Conservation (phyloP, 192 early-diverging fungal species). For the Dispira parvispora region DNA sequence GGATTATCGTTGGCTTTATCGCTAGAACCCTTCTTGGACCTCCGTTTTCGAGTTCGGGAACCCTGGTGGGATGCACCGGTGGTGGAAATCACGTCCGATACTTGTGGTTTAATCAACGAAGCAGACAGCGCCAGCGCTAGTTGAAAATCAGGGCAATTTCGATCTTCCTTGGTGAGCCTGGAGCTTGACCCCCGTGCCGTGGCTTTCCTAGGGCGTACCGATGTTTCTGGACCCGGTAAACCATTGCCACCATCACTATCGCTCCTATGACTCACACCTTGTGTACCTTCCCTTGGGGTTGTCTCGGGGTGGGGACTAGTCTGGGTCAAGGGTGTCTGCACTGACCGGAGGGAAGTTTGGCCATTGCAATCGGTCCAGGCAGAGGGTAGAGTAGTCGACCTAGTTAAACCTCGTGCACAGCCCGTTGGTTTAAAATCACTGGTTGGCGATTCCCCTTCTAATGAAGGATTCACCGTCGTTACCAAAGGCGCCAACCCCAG, state of each 20-base stretch:
- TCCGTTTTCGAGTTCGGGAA: no score
- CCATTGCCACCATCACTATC: neutral
- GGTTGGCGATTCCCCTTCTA: neutral
- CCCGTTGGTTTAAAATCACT: neutral
- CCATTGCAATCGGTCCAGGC: neutral
- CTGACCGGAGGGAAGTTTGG: neutral
- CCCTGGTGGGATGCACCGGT: no score
- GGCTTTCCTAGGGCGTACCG: neutral
- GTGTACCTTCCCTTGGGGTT: neutral
- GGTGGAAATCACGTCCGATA: no score
- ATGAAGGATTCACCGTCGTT: neutral
- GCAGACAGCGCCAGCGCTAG: neutral
- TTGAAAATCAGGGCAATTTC: neutral
- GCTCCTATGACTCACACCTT: neutral
- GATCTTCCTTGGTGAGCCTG: neutral
- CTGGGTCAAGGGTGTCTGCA: neutral
- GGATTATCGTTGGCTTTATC: no score
- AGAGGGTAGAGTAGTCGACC: neutral
- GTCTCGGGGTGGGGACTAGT: neutral
- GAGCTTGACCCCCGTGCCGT: neutral
- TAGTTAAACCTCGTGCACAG: neutral
- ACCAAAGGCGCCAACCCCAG: neutral
- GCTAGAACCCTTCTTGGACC: no score
- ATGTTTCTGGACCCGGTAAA: neutral
- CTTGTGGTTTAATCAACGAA: neutral